Percentiles rank a stretch among this genome's conserved stretches.
These are phyloP conservation scores for Allium cepa DNA, from an alignment of 106 monocot genomes.

Conservation along the genomic window DNA sequence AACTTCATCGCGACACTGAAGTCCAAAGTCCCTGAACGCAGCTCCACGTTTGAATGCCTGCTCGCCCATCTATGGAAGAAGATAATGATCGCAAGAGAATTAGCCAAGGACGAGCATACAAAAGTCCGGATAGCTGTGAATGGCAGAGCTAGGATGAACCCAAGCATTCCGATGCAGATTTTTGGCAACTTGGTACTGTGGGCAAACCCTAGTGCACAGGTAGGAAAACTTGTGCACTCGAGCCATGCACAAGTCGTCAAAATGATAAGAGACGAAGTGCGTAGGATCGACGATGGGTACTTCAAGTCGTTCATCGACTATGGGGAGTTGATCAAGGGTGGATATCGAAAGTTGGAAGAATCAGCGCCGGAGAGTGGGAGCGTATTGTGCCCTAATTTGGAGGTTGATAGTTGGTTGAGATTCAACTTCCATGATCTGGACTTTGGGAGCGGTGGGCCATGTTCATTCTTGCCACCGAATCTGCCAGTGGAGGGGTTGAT, in stretches of 20 bases:
- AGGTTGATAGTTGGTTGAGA: conserved; percentile 64
- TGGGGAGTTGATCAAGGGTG: conserved; percentile 13
- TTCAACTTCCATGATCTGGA: conserved; percentile 49
- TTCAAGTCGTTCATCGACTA: conserved; percentile 74
- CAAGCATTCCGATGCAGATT: conserved; percentile 16
- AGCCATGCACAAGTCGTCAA: conserved; percentile 6
- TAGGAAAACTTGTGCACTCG: conserved; percentile 12
- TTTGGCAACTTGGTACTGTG: conserved; percentile 41
- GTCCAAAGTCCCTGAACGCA: not conserved
- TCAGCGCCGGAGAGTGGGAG: conserved; percentile 6
- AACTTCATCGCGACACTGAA: conserved; percentile 30
- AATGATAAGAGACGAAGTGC: conserved; percentile 24
- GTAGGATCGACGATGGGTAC: conserved; percentile 19
- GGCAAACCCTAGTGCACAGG: conserved; percentile 21
- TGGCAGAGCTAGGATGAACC: conserved; percentile 32
- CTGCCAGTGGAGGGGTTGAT: conserved; percentile 42
- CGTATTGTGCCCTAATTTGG: conserved; percentile 39
- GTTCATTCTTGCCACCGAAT: conserved; percentile 21
- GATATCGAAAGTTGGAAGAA: conserved; percentile 17
- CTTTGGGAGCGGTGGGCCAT: conserved; percentile 42
- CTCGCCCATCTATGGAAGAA: conserved; percentile 57
- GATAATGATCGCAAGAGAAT: conserved; percentile 37
- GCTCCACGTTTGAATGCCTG: conserved; percentile 52
- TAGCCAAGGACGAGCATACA: conserved; percentile 12
- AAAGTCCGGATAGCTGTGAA: conserved; percentile 37